These are phyloP conservation scores for Pseudonitzschia multiseries DNA, from an alignment of 108 stramenopile genomes.

Conservation along the genomic window DNA sequence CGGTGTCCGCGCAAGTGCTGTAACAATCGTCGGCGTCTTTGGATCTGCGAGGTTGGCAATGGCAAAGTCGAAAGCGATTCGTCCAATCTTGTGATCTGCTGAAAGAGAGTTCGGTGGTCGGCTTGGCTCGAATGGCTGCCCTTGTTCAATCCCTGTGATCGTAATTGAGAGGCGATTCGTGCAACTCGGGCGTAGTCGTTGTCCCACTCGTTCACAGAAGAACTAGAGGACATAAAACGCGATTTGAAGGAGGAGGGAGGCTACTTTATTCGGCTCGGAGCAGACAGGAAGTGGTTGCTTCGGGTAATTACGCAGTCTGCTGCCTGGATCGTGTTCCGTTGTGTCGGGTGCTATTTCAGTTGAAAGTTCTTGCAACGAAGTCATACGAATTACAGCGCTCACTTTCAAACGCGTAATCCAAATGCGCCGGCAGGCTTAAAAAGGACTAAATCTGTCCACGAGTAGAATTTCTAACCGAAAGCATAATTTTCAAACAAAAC, in stretches of 20 bases:
- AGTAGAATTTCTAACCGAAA: neutral
- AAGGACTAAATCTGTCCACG: neutral
- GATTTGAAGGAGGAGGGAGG: neutral
- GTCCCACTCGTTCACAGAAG: conserved; percentile 66
- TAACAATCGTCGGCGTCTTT: conserved; percentile 52
- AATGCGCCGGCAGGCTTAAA: neutral
- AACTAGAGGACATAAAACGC: conserved; percentile 22
- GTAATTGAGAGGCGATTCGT: conserved; percentile 74
- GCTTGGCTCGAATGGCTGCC: neutral
- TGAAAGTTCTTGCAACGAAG: neutral
- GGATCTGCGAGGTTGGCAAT: conserved; percentile 41
- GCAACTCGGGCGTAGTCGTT: conserved; percentile 86
- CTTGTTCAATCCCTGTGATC: conserved; percentile 34
- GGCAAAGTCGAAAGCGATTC: conserved; percentile 29
- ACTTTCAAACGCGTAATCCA: neutral
- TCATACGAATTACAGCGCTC: neutral
- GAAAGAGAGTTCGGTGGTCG: conserved; percentile 24
- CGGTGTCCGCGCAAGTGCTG: conserved; percentile 38
- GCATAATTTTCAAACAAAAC: neutral
- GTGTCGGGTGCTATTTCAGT: neutral
- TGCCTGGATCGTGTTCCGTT: neutral
- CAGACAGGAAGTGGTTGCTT: neutral
- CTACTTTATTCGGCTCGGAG: neutral
- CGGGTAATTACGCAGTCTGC: neutral
- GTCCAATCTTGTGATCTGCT: conserved; percentile 35